Conservation (phyloP, 2,329 filamentous ascomycete genomes). For the Phoma sp. region DNA sequence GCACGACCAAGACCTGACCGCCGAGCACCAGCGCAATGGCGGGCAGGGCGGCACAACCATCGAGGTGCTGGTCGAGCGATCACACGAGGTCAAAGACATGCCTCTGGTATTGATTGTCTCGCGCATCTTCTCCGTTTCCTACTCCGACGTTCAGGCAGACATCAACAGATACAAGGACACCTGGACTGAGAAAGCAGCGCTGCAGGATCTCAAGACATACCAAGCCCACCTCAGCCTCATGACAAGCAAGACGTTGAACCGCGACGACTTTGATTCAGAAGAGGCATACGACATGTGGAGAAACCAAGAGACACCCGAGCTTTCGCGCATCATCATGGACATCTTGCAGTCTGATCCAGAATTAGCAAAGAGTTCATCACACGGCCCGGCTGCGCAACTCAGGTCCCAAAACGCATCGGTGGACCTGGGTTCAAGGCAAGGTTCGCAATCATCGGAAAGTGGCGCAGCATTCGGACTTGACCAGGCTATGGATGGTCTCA, state of each 20-base stretch:
- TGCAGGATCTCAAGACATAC: conserved; percentile 92
- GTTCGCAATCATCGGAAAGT: conserved; percentile 52
- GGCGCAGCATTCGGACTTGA: conserved; percentile 66
- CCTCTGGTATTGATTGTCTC: conserved; percentile 86
- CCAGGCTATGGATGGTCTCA: conserved; percentile 71
- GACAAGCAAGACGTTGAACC: conserved; percentile 75
- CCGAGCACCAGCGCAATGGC: conserved; percentile 63
- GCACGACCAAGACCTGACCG: conserved; percentile 87
- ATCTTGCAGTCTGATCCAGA: conserved; percentile 87
- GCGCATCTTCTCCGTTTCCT: conserved; percentile 80
- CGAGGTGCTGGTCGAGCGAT: conserved; percentile 82
- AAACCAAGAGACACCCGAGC: conserved; percentile 81
- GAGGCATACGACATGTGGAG: conserved; percentile 91
- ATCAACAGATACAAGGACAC: conserved; percentile 79
- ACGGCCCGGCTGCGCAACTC: conserved; percentile 64
- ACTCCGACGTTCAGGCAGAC: conserved; percentile 82
- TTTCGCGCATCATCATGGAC: conserved; percentile 92
- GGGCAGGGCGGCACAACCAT: conserved; percentile 69
- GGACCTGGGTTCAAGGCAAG: conserved; percentile 53
- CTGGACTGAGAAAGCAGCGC: conserved; percentile 91
- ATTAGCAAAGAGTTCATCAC: conserved; percentile 76
- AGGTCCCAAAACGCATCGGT: conserved; percentile 52
- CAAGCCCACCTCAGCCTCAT: conserved; percentile 86
- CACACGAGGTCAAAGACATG: conserved; percentile 97
- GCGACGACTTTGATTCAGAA: conserved; percentile 87